Evolutionary conservation across 257 asterid genomes (phyloP), one percentile per base, ranked within the genome.

Genomic region (Osmanthus fragrans): DNA sequence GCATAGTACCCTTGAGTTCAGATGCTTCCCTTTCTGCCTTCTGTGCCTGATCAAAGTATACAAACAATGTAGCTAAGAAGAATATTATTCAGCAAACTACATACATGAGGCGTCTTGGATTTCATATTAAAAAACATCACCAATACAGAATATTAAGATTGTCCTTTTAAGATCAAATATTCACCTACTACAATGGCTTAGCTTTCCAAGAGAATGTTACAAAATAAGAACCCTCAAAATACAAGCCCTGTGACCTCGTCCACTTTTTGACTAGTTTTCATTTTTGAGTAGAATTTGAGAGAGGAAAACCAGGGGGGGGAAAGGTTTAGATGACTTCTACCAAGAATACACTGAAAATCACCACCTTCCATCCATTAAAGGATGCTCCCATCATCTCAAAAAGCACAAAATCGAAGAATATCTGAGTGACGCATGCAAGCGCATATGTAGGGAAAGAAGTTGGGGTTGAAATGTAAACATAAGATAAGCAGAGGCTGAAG

Each of bases 1-100:
- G 88, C 98, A 93, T 93, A 32, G 96, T 81, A 34, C 99, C 99
- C 85, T 85, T 93, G 64, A 95, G 96, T 81, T 91, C 97, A 30
- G 96, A 87, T 21, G 96, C 96, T 76, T 93, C 98, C 80, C 91
- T 84, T 79, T 95, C 99, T 27, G 87, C 99, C 66, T 90, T 93
- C 80, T 91, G 98, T 29, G 97, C 99, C 99, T 93, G 94, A 58
- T 60, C 2, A 47, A 79, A 71, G 81, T 8, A 21, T 7, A 18
- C 34, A 51, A 65, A 9, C 82, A 36, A 49, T 16, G 64, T 21
- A 73, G 45, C 12, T 51, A 42, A 64, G 42, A 49, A 30, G 33
- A n/a, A 30, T 27, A 54, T 36, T 36, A n/a, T 36, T 27, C 11
- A 18, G 18, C 29, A 73, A 32, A 76, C 73, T 39, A 16, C 19